phyloP scores from a whole-genome alignment of 345 rosid species.

The Citrus reticulata region DNA sequence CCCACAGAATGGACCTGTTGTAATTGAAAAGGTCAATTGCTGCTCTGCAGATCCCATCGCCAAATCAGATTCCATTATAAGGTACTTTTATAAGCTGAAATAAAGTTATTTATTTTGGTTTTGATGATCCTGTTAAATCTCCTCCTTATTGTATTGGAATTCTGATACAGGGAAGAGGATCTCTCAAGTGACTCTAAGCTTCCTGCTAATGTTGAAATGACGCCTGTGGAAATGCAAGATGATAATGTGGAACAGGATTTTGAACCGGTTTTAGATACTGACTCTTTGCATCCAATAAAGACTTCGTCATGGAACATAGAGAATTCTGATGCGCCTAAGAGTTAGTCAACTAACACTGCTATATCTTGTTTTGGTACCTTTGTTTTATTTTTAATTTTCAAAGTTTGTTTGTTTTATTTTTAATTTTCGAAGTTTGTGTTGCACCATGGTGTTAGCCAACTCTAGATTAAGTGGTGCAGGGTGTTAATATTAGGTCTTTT shows the following conservation, averaged over 20 bases:
- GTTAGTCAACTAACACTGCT: constrained; percentile 41
- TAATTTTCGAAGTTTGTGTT: neutral
- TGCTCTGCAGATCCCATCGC: constrained; percentile 24
- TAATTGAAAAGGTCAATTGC: constrained; percentile 41
- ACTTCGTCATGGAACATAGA: constrained; percentile 54
- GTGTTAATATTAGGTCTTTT: neutral
- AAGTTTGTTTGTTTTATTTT: neutral
- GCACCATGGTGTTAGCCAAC: neutral
- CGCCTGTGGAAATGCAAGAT: constrained; percentile 25
- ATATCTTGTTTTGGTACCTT: constrained; percentile 1
- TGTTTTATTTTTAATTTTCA: constrained; percentile 2
- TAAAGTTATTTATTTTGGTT: constrained; percentile 10
- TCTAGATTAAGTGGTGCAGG: neutral
- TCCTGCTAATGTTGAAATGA: constrained; percentile 39
- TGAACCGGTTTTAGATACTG: constrained; percentile 24
- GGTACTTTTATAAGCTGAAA: constrained; percentile 41
- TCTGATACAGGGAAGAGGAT: constrained; percentile 46
- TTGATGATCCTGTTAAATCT: constrained; percentile 11
- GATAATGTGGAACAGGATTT: constrained; percentile 29
- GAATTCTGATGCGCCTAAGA: constrained; percentile 62
- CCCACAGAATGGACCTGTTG: constrained; percentile 51
- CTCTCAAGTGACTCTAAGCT: constrained; percentile 31
- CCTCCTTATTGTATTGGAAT: constrained; percentile 15
- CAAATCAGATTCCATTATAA: constrained; percentile 34
- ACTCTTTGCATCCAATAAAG: constrained; percentile 35